A percentile compares a stretch with the other conserved stretches of the same genome.
Evolutionary conservation across 768 basidiomycete genomes (phyloP).

Genomic region (Guyanaporus albipodus): DNA sequence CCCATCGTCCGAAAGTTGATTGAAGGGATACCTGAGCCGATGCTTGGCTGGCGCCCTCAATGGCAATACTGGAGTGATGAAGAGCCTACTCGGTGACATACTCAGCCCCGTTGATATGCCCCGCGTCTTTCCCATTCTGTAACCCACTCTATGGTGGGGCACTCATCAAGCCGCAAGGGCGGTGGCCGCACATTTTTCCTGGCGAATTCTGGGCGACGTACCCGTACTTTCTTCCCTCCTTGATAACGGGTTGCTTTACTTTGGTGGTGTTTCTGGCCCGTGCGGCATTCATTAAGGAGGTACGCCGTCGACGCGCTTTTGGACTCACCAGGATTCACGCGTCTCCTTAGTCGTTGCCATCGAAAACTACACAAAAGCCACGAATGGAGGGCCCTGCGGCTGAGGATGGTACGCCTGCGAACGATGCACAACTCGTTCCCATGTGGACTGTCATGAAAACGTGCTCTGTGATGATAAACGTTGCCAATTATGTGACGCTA

Average conservation of each 20-base stretch:
- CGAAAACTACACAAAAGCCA: constrained; percentile 5
- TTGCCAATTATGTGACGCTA: constrained; percentile 40
- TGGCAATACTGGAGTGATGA: constrained; percentile 61
- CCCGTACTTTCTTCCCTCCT: background rate
- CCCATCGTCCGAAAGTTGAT: background rate
- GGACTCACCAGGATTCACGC: background rate
- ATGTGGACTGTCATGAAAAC: constrained; percentile 33
- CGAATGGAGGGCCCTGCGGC: background rate
- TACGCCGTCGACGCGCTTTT: constrained; percentile 8
- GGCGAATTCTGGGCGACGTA: constrained; percentile 18
- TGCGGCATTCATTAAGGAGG: constrained; percentile 27
- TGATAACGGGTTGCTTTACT: constrained; percentile 14
- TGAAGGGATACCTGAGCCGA: constrained; percentile 21
- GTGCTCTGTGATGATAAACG: constrained; percentile 36
- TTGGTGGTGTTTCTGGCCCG: constrained; percentile 9
- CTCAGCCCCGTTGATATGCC: constrained; percentile 41
- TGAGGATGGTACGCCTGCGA: background rate
- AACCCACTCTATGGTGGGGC: constrained; percentile 53
- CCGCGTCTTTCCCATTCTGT: constrained; percentile 28
- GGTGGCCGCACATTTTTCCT: constrained; percentile 46
- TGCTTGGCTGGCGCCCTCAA: constrained; percentile 34
- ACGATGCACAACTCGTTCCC: constrained; percentile 7
- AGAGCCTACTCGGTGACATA: constrained; percentile 64
- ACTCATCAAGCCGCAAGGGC: constrained; percentile 51
- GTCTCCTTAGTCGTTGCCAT: constrained; percentile 19